Evolutionary conservation across 495 filamentous ascomycete genomes (phyloP), one percentile per base, ranked within the genome.

Genomic region (Hypoxylon cercidicola): DNA sequence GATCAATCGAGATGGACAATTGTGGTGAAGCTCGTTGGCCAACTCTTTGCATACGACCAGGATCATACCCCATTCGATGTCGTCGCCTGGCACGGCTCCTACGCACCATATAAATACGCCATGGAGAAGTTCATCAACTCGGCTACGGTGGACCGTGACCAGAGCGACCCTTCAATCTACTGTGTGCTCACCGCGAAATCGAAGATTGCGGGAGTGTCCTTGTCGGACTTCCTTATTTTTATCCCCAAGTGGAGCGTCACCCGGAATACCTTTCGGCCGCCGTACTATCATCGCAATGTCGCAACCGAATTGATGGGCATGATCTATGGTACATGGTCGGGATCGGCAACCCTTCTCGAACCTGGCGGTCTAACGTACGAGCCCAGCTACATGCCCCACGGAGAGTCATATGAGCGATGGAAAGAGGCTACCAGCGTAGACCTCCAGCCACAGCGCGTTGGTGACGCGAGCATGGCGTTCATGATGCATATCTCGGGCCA

Each of bases 31-130:
- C 85, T 90, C 62, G 80, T 83, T 55, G 89, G 88, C 61, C 81
- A 82, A 23, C 83, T 91, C 47, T 87, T 85, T 75, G 76, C 80
- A 1, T 87, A 87, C 11, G 79, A 81, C 51, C 89, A 90, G 74
- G 72, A 77, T 9, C 87, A 90, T 74, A 88, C 85, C 0, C 89
- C 89, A n/a, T 92, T 91, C 72, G 88, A 92, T 61, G 81, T 92
- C 3, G 89, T 90, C n/a, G 86, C 88, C 13, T 92, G 89, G 89
- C 89, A 91, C 66, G 84, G 85, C 39, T 69, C 40, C 60, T 90
- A 90, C 73, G 89, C 89, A 57, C 90, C 89, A 0, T 91, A 86
- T 81, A 90, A 92, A 69, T 93, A 93, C 76, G 89, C 91, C 69
- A 82, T 92, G 0, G 85, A 84, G 2, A 87, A 86, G 47, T 93